phyloP scores from a whole-genome alignment of 2,329 filamentous ascomycete species.

The Xylaria sp. region DNA sequence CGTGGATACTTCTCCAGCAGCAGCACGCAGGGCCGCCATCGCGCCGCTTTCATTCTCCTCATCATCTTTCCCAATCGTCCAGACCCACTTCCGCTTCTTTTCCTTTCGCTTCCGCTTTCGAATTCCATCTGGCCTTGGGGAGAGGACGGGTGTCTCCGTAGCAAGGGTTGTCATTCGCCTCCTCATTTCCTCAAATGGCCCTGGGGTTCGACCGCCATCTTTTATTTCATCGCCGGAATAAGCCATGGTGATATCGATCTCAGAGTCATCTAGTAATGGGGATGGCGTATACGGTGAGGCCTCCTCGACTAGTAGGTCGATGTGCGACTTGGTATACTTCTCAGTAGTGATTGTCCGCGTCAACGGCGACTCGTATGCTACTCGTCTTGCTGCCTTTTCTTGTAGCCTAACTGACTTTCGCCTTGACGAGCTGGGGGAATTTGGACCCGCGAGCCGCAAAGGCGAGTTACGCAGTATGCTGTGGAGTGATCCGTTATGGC shows the following conservation, averaged over 20 bases:
- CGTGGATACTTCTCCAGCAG: slow-evolving; percentile 47
- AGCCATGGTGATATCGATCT: slow-evolving; percentile 63
- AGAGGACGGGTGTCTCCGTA: slow-evolving; percentile 56
- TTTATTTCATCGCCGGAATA: slow-evolving; percentile 66
- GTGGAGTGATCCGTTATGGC: slow-evolving; percentile 67
- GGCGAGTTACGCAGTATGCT: slow-evolving; percentile 76
- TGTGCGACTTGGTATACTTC: slow-evolving; percentile 71
- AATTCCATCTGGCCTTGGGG: slow-evolving; percentile 56
- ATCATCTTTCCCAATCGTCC: slow-evolving; percentile 69
- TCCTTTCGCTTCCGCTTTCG: slow-evolving; percentile 67
- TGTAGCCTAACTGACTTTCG: slow-evolving; percentile 65
- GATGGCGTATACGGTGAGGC: slow-evolving; percentile 60
- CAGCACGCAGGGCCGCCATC: slow-evolving; percentile 54
- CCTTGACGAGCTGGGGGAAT: slow-evolving; percentile 63
- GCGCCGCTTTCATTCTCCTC: slow-evolving; percentile 57
- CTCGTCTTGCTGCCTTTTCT: slow-evolving; percentile 65
- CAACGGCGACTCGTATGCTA: slow-evolving; percentile 71
- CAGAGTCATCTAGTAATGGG: slow-evolving; percentile 52
- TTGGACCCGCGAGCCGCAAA: slow-evolving; percentile 63
- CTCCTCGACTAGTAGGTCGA: slow-evolving; percentile 71
- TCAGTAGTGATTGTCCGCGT: slow-evolving; percentile 73
- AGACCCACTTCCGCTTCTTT: slow-evolving; percentile 73
- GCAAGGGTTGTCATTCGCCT: slow-evolving; percentile 64
- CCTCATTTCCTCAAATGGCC: slow-evolving; percentile 72
- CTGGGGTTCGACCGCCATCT: slow-evolving; percentile 71